A percentile compares a stretch with the other conserved stretches of the same genome.
These are phyloP conservation scores for Apophysomyces trapeziformis DNA, from an alignment of 371 early-diverging fungal species.

Conservation along the genomic window DNA sequence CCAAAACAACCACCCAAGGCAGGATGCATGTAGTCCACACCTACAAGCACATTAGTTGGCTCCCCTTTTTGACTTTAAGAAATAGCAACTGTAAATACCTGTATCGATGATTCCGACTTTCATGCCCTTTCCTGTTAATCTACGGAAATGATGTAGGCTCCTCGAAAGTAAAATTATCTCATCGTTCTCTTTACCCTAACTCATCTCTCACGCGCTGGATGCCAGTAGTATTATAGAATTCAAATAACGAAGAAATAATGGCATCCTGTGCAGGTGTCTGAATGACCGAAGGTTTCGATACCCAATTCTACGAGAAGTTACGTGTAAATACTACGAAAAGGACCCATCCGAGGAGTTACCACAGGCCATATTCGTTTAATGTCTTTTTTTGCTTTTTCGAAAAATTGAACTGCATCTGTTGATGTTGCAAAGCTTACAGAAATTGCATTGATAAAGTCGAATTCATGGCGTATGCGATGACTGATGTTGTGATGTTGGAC, in stretches of 20 bases:
- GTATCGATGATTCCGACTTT: conserved; percentile 71
- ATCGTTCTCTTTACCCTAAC: conserved; percentile 27
- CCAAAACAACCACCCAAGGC: conserved; percentile 75
- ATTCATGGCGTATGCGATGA: conserved; percentile 42
- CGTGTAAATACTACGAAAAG: neutral
- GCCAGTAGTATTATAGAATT: conserved; percentile 39
- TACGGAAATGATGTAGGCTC: neutral
- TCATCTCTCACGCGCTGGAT: conserved; percentile 31
- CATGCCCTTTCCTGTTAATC: conserved; percentile 59
- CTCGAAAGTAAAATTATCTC: neutral
- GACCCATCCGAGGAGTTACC: conserved; percentile 21
- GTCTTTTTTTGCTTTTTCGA: conserved; percentile 25
- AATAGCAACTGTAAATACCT: conserved; percentile 34
- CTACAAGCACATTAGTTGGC: conserved; percentile 15
- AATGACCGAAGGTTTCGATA: conserved; percentile 12
- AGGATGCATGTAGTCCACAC: conserved; percentile 71
- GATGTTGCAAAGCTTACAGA: conserved; percentile 37
- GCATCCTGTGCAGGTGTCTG: conserved; percentile 1
- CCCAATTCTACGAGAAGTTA: neutral
- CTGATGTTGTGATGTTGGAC: conserved; percentile 31
- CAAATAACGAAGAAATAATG: conserved; percentile 26
- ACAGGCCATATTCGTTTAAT: conserved; percentile 50
- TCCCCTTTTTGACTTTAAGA: neutral
- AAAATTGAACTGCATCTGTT: conserved; percentile 28
- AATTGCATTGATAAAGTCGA: conserved; percentile 42